Base-by-base conservation (phyloP, 805 yeast genomes). In the Lipomyces japonicus region DNA sequence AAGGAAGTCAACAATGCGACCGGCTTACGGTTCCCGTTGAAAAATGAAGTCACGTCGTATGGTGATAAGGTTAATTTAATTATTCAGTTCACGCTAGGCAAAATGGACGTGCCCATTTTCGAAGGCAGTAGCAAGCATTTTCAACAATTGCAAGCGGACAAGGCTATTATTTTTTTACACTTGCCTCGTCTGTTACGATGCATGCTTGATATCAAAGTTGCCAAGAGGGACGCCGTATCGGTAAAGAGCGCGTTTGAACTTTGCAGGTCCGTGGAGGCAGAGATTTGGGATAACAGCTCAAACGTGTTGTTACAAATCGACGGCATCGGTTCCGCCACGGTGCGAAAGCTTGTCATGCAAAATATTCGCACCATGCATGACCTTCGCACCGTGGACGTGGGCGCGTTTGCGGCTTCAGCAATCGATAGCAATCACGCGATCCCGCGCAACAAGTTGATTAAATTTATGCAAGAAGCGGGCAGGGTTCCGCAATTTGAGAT, bases 231-330 rank as follows among this genome's bases (percentile, higher is more conserved):
- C 58, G 71, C 73, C 0, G 55, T 58, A 0, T 75, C 82, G 0
- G 61, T 76, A 39, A 55, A 64, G 21, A 70, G 66, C 38, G 55
- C 75, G 2, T 56, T 78, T 4, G 64, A 63, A 40, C 51, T 79
- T 5, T 55, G 62, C 2, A 63, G 80, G 47, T 71, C 75, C 36
- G 48, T 76, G 1, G 62, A 60, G 39, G 76, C 77, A 0, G 69
- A 66, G 50, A 69, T 79, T 14, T 78, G 84, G 84, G 81, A 77
- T 52, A 73, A 71, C 44, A 60, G 73, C 0, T 61, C 75, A 0
- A 67, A 70, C 60, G 71, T 71, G 3, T 59, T 78, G n/a, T 62
- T 72, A 42, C 83, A 79, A 48, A 46, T 79, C 9, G 73, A 73
- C 24, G 76, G 74, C 4, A 63, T 79, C 19, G 81, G 79, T 0